Conservation (phyloP, 2,329 filamentous ascomycete genomes). For the Aspergillus felis region DNA sequence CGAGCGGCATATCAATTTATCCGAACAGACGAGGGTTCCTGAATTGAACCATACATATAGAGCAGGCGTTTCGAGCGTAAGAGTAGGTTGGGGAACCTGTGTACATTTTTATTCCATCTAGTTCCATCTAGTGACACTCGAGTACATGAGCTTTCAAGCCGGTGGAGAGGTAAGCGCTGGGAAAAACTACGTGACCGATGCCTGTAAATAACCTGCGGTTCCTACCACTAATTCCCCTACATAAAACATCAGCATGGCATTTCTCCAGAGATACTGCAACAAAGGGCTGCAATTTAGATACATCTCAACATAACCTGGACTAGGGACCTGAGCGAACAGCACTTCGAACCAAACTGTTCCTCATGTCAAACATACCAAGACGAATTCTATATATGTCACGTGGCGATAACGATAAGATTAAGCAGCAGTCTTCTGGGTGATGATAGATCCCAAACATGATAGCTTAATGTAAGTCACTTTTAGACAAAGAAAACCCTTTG, state of each 20-base stretch:
- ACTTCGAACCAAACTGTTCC: neutral
- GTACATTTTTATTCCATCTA: neutral
- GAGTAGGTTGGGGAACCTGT: neutral
- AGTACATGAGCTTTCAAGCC: neutral
- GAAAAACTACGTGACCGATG: no score
- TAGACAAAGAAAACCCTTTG: neutral
- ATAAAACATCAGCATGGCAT: no score
- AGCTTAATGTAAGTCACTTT: neutral
- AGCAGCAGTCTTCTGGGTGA: neutral
- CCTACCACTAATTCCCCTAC: no score
- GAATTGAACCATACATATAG: neutral
- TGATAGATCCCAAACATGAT: neutral
- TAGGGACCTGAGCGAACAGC: neutral
- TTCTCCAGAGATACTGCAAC: no score
- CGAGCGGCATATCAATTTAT: conserved; percentile 15
- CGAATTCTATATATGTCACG: conserved; percentile 7
- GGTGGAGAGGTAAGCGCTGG: no score
- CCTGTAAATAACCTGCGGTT: no score
- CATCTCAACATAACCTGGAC: no score
- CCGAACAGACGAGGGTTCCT: neutral
- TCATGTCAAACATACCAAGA: neutral
- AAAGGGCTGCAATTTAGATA: no score
- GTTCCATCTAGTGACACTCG: neutral
- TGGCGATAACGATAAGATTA: conserved; percentile 14
- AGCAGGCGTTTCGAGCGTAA: neutral